Evolutionary conservation across 1,284 basidiomycete genomes (phyloP), one percentile per base, ranked within the genome.

Genomic region (Athelia sp.): DNA sequence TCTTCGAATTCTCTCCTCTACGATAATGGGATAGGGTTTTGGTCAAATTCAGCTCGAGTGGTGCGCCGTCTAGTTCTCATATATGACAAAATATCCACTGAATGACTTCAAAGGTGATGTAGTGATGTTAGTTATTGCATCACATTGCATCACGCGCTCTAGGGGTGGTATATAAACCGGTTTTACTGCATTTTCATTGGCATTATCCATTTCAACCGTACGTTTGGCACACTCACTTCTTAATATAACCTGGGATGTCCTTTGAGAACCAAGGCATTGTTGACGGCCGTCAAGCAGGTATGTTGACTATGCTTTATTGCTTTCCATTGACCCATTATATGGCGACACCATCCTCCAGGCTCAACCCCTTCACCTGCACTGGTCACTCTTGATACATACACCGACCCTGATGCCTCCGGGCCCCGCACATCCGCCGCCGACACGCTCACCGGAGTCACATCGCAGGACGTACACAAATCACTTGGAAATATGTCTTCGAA

Each of bases 401-500:
- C 15, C 32, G 56, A 57, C 45, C 52, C 56, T 2, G 56, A 40
- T 31, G 56, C 22, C 10, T 21, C 42, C 24, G 42, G 24, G 11
- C 49, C 54, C 6, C 51, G 43, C 8, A 53, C 56, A 3, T 31
- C 42, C n/a, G 53, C 55, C 2, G 42, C 19, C 8, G 56, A 59
- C 47, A 58, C 59, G 6, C 40, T 61, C 15, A 54, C 50, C 6
- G 55, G 58, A 14, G 63, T 65, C 34, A 70, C 67, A 26, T 69
- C 67, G 14, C 46, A 58, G 46, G 64, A 66, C 52, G 63, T 71
- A n/a, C 52, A 68, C 53, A 35, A 34, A 21, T 61, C 63, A 13
- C 47, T 61, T 29, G 68, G 69, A 3, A 67, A 66, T 14, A 54
- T 60, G 62, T 62, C 59, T 35, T 66, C 65, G 48, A 50, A 56